These are phyloP conservation scores for Naegleria lovaniensis DNA, from an alignment of 208 protist genomes.

Conservation along the genomic window DNA sequence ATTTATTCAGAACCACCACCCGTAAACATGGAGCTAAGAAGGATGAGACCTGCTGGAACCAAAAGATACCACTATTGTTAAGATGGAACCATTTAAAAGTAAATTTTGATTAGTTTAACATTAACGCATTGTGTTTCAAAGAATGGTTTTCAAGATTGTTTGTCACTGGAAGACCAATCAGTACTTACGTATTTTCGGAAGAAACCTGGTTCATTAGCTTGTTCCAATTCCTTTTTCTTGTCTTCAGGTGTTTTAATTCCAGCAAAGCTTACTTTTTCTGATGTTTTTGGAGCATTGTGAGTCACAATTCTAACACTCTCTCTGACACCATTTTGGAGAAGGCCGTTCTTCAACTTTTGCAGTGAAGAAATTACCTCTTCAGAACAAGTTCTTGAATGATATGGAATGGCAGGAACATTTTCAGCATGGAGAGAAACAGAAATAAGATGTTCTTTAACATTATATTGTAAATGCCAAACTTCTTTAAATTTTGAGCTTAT, in stretches of 20 bases:
- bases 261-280: background rate
- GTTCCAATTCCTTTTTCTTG: slow-evolving; percentile 1
- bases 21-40: background rate
- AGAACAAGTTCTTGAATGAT: background rate
- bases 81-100: background rate
- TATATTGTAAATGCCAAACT: background rate
- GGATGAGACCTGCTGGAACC: background rate
- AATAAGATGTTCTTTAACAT: background rate
- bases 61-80: background rate
- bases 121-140: too few species aligned
- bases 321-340: slow-evolving; percentile 1
- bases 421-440: background rate
- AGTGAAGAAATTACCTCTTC: background rate
- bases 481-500: background rate
- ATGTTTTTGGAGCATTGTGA: background rate
- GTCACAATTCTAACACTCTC: background rate
- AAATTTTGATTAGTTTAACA: background rate
- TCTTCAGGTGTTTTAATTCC: slow-evolving; percentile 9
- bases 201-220: slow-evolving; percentile 17
- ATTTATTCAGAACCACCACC: background rate
- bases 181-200: slow-evolving; percentile 21
- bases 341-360: background rate
- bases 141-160: too few species aligned
- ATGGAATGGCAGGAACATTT: background rate
- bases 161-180: too few species aligned